Evolutionary conservation across 257 asterid genomes (phyloP), one percentile per base, ranked within the genome.

Genomic region (Solanum clarkiae): DNA sequence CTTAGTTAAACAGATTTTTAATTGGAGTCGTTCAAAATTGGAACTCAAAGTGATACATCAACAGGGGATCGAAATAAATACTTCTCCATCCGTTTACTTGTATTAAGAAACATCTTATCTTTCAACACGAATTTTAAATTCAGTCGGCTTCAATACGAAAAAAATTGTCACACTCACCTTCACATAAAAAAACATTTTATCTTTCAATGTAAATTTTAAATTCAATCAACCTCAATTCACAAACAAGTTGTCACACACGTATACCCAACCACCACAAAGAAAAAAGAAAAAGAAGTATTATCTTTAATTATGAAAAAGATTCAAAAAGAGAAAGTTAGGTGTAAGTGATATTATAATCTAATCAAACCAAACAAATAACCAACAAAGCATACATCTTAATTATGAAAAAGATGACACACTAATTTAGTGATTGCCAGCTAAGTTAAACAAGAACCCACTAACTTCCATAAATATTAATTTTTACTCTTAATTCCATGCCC

Each of bases 401-500:
- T 62, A 75, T 62, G 85, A 63, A 77, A 65, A 74, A 22, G 84
- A 81, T 84, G 70, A 59, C 60, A 10, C n/a, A 49, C 85, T 81
- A 74, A 66, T 75, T 86, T 88, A 86, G 93, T 91, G 92, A 86
- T 90, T 87, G 94, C 88, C 94, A 93, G 96, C 94, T 89, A 88
- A 85, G 66, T 87, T 44, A 69, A 82, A 81, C 88, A 88, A 83
- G 57, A 83, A 57, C 85, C 87, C 88, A 88, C 91, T 53, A 88
- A 85, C 87, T 87, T 80, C 84, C 87, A 82, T 72, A 40, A 83
- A 79, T 26, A 56, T 75, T 26, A 51, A 17, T 56, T 66, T 49
- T 45, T 69, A 51, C 77, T 54, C 74, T 65, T 26, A 66, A 60
- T 75, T 45, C 40, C 55, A 80, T 45, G 70, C 18, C n/a, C 12